These are phyloP conservation scores for Fagopyrum tataricum DNA, from an alignment of 148 eudicot genomes.

Conservation along the genomic window DNA sequence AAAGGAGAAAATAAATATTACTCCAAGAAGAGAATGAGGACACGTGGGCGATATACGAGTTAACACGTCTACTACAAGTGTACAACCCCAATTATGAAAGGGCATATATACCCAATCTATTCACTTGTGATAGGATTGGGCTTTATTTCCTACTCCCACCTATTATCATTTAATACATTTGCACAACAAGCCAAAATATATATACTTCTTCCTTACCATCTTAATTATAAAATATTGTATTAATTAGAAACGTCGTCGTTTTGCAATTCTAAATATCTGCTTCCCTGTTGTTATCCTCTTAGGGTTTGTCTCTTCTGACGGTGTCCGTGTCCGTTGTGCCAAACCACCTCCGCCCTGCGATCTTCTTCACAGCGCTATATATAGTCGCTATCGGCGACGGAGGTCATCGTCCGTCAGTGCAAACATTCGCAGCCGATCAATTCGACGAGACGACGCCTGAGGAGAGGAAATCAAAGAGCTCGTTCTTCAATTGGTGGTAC, in stretches of 20 bases:
- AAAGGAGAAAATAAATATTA: not conserved
- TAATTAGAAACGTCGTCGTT: not conserved
- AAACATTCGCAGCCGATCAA: slow-evolving; percentile 75
- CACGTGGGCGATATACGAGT: not conserved
- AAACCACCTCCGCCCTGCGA: slow-evolving; percentile 11
- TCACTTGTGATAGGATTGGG: slow-evolving; percentile 9
- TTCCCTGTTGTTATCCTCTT: not conserved
- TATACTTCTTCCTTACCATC: not conserved
- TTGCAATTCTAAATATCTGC: not conserved
- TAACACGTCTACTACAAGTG: not conserved
- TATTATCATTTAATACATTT: not conserved
- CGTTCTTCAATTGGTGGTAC: slow-evolving; percentile 86
- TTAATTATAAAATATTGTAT: too few relatives aligned
- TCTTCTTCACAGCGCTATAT: slow-evolving; percentile 50
- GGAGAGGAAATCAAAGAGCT: slow-evolving; percentile 44
- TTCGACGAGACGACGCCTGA: slow-evolving; percentile 47
- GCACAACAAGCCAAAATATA: not conserved
- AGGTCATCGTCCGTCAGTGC: slow-evolving; percentile 72
- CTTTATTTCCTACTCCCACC: slow-evolving; percentile 6
- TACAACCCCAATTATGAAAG: not conserved
- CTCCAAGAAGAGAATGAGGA: not conserved
- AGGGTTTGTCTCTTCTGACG: slow-evolving; percentile 51
- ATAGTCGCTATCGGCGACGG: slow-evolving; percentile 54
- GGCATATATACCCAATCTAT: slow-evolving; percentile 1
- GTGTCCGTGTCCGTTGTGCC: slow-evolving; percentile 31